Base-by-base conservation (phyloP, 768 basidiomycete genomes). In the Gyrodon lividus region DNA sequence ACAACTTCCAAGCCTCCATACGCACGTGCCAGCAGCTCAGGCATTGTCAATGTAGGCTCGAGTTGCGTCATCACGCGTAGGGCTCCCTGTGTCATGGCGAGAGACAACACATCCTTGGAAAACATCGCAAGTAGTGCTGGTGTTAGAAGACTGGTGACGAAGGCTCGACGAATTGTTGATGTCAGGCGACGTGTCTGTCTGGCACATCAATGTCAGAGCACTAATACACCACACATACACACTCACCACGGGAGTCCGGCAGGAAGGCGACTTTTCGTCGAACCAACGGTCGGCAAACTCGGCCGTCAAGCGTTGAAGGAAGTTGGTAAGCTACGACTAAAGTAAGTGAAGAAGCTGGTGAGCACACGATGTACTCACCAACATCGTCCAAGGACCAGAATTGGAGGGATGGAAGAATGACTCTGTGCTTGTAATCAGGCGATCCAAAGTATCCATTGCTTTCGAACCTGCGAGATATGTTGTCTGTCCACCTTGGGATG, bases 371-470 rank as follows among this genome's bases (percentile, higher is more conserved):
- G 8, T 6, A 54, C 59, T 45, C 24, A 63, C 69, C 55, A 65
- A 47, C 35, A 69, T 56, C 7, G 91, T 87, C 91, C 93, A 97
- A 26, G 78, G 72, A 4, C 95, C 95, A 26, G 85, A 84, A 64
- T 97, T 97, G 4, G 90, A 91, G 2, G 96, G 96, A 67, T 98
- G 96, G 72, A 98, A 98, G 75, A 89, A 96, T 0, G 87, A 84
- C 64, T 98, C 96, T 6, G 89, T 91, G 60, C 91, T 94, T 13
- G 91, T 95, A 54, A 98, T 82, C 37, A 98, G 72, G 58, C 85
- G 85, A 59, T 91, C 89, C 23, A 98, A 74, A 13, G 91, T 86
- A 60, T 96, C 92, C 52, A 98, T 76, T 17, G 94, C 90, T 63
- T 81, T 88, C 2, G 89, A 93, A 14, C 96, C 96, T 0, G 83